Conservation (phyloP, 306 rosid genomes). For the Dryas octopetala region DNA sequence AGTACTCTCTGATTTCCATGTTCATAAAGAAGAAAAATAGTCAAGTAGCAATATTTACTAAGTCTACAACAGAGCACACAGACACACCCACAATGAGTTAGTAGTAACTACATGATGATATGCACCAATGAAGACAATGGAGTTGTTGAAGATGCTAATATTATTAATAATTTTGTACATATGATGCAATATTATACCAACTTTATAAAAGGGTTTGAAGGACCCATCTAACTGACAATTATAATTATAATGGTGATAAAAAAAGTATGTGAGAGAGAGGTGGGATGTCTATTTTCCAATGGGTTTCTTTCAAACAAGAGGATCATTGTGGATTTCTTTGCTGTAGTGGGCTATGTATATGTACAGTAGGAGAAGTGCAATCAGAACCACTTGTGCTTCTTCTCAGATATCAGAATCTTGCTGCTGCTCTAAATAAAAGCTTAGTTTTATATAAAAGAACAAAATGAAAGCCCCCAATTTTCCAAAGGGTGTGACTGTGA, state of each 20-base stretch:
- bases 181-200: background rate
- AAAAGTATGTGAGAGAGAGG: conserved; percentile 6
- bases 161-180: background rate
- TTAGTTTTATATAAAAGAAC: background rate
- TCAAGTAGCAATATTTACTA: background rate
- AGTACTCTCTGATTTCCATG: background rate
- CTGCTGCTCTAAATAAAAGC: background rate
- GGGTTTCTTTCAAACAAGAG: conserved; percentile 27
- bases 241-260: conserved; percentile 16
- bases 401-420: conserved; percentile 34
- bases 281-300: conserved; percentile 10
- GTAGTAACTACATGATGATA: background rate
- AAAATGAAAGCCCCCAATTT: background rate
- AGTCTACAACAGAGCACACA: background rate
- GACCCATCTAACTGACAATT: conserved; percentile 15
- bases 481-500: conserved; percentile 5
- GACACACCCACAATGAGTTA: background rate
- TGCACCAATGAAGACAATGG: conserved; percentile 25
- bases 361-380: conserved; percentile 26
- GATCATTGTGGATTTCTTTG: conserved; percentile 21
- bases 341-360: conserved; percentile 19
- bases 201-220: conserved; percentile 3
- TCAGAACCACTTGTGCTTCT: conserved; percentile 28
- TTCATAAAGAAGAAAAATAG: background rate
- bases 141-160: conserved; percentile 19